A percentile compares a stretch with the other conserved stretches of the same genome.
Conservation (phyloP, 371 early-diverging fungal genomes). For the Circinella minor region DNA sequence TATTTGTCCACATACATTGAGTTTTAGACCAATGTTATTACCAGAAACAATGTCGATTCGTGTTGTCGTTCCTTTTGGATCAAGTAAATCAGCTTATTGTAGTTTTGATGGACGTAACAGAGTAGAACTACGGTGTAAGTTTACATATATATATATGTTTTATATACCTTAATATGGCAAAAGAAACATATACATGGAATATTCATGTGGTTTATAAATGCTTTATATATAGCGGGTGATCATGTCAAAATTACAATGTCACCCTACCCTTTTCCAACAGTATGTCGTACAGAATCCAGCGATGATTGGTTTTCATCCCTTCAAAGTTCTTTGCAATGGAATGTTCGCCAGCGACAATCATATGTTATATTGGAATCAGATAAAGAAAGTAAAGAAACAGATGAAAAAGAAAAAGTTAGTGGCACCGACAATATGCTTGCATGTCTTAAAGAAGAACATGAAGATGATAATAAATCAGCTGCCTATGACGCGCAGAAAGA, state of each 20-base stretch:
- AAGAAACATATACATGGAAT: no score
- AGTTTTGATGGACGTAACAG: conserved; percentile 92
- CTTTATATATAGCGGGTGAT: conserved; percentile 72
- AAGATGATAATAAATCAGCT: background rate
- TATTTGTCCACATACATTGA: conserved; percentile 95
- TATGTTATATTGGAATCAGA: conserved; percentile 16
- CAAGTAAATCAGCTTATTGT: conserved; percentile 75
- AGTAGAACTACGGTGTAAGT: conserved; percentile 76
- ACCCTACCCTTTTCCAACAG: conserved; percentile 89
- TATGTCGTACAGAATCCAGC: conserved; percentile 72
- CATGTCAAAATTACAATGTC: conserved; percentile 84
- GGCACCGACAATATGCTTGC: background rate
- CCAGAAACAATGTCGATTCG: conserved; percentile 90
- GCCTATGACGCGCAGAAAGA: no score
- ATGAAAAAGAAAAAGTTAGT: background rate
- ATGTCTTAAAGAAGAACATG: conserved; percentile 1
- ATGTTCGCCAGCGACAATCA: conserved; percentile 72
- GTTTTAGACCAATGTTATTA: conserved; percentile 93
- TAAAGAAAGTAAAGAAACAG: background rate
- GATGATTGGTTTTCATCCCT: conserved; percentile 86
- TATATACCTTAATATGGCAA: no score
- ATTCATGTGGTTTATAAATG: no score
- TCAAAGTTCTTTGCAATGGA: conserved; percentile 81
- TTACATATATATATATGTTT: background rate
- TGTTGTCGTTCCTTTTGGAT: conserved; percentile 77